Evolutionary conservation across 2,329 filamentous ascomycete species (phyloP), one percentile per base, ranked within the genome.

Genomic region (Cytospora paraplurivora): DNA sequence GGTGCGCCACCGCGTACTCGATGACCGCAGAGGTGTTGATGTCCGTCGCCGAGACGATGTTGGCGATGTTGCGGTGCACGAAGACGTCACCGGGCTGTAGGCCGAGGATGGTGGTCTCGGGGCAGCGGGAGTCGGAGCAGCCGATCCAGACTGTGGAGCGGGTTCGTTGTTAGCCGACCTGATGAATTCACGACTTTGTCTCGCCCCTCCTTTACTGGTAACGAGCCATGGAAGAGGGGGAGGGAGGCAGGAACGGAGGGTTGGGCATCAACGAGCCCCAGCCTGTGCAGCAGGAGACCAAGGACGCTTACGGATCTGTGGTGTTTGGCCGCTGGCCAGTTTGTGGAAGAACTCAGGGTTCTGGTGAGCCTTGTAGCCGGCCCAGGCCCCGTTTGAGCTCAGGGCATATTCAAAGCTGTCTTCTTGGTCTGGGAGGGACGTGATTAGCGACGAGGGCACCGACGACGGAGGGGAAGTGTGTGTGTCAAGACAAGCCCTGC

Each of bases 41-140:
- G 74, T 96, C 92, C 70, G 86, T 87, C 21, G 87, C 80, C 63
- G 87, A 86, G 67, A 96, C 78, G 72, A 94, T 86, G 79, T 96
- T 96, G 76, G 91, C 92, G 74, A 96, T 93, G 80, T 96, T 96
- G 74, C 92, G 90, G 81, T 96, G 92, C 59, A 92, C 89, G 75
- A 96, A 96, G 69, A 96, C 88, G 71, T 96, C 91, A 64, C 92
- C 92, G 3, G 92, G 91, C 71, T 91, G 83, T 64, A 92, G 82
- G 71, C 89, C 88, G 34, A 93, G 84, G 71, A 96, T 84, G 56
- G 88, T 92, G 6, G 91, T 94, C 76, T 95, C 92, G 1, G 92
- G 92, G 69, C 91, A 88, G 68, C 92, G 90, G 47, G 88, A 92
- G 79, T 96, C 92, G 71, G 91, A 90, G 79, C 92, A 96, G 65